Conservation (phyloP, 495 filamentous ascomycete genomes). For the Podospora pseudoanserina region DNA sequence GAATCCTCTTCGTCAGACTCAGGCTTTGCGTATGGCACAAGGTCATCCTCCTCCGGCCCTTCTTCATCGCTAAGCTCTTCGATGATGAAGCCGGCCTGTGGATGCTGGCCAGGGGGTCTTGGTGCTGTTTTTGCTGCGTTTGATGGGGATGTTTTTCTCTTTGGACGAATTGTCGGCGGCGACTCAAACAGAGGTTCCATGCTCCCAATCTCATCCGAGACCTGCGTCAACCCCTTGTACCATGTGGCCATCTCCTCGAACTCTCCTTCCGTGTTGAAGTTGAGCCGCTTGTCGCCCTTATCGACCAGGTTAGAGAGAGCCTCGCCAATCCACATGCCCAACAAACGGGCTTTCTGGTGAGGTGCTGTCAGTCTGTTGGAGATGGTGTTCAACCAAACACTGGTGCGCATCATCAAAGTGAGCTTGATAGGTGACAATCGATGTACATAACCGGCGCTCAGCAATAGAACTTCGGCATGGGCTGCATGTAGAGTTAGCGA, state of each 20-base stretch:
- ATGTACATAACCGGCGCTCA: slow-evolving; percentile 72
- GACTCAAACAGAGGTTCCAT: slow-evolving; percentile 45
- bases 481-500: slow-evolving; percentile 45
- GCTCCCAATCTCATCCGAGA: slow-evolving; percentile 62
- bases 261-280: slow-evolving; percentile 81
- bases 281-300: slow-evolving; percentile 64
- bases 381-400: slow-evolving; percentile 67
- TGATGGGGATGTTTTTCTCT: neutral
- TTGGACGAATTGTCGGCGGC: slow-evolving; percentile 11
- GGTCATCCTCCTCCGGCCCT: slow-evolving; percentile 62
- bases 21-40: slow-evolving; percentile 81
- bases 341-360: slow-evolving; percentile 68
- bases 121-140: neutral
- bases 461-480: slow-evolving; percentile 73
- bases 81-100: slow-evolving; percentile 50
- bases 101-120: slow-evolving; percentile 25
- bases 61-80: slow-evolving; percentile 64
- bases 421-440: slow-evolving; percentile 58
- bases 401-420: slow-evolving; percentile 61
- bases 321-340: slow-evolving; percentile 88
- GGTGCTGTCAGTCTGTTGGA: slow-evolving; percentile 83
- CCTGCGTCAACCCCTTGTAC: slow-evolving; percentile 64
- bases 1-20: slow-evolving; percentile 90
- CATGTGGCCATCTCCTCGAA: slow-evolving; percentile 66
- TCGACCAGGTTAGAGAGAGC: slow-evolving; percentile 79